Conservation (phyloP, 2,329 filamentous ascomycete species). For the Penicillium griseofulvum region DNA sequence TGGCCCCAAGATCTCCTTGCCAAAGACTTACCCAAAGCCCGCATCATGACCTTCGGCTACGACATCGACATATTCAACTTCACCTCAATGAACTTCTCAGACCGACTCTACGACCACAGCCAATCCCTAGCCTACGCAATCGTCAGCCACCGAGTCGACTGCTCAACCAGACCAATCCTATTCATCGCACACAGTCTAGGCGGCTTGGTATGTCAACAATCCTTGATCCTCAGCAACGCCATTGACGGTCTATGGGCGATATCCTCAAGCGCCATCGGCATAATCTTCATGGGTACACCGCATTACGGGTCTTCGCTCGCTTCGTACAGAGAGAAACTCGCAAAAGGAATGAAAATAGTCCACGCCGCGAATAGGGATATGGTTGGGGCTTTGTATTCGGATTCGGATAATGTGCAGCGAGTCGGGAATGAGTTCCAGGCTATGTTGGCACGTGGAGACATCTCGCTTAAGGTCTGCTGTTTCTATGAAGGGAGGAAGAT, state of each 20-base stretch:
- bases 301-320: conserved; percentile 29
- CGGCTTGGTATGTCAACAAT: conserved; percentile 26
- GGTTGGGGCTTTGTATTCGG: background rate
- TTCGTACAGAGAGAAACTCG: conserved; percentile 2
- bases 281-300: conserved; percentile 41
- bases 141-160: conserved; percentile 2
- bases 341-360: background rate
- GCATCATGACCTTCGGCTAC: conserved; percentile 9
- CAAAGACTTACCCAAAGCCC: background rate
- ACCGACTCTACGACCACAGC: background rate
- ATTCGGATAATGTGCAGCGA: conserved; percentile 2
- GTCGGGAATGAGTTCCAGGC: conserved; percentile 4
- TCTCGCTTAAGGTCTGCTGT: conserved; percentile 8
- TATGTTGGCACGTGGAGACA: conserved; percentile 6
- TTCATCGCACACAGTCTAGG: conserved; percentile 33
- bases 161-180: conserved; percentile 10
- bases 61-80: background rate
- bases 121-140: conserved; percentile 7
- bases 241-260: conserved; percentile 9
- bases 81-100: background rate
- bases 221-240: conserved; percentile 6
- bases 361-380: conserved; percentile 1
- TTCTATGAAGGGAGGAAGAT: conserved; percentile 10
- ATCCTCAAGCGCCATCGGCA: conserved; percentile 23
- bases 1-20: conserved; percentile 27